phyloP scores from a whole-genome alignment of 306 rosid genomes.

The Fragaria ananassa region DNA sequence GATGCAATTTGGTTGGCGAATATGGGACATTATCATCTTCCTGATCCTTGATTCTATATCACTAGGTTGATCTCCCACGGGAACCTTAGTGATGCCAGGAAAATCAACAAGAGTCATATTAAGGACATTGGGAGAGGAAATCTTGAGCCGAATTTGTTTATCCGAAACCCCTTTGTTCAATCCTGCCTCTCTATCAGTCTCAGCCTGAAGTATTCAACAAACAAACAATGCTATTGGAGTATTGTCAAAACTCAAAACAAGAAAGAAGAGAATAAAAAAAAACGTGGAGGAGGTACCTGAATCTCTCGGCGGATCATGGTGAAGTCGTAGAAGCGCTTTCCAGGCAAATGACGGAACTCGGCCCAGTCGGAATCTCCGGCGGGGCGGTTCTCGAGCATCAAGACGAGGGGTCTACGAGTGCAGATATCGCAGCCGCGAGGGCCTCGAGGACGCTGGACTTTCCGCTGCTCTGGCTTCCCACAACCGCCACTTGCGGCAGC shows the following conservation, averaged over 20 bases:
- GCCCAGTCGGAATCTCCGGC: constrained; percentile 23
- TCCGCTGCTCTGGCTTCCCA: constrained; percentile 44
- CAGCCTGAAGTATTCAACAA: constrained; percentile 21
- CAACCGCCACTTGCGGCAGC: constrained; percentile 38
- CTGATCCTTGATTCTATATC: constrained; percentile 39
- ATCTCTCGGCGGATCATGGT: constrained; percentile 32
- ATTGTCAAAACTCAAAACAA: no score
- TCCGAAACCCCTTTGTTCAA: constrained; percentile 36
- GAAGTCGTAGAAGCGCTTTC: constrained; percentile 35
- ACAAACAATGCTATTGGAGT: no score
- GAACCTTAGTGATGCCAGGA: constrained; percentile 42
- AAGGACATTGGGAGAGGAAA: constrained; percentile 37
- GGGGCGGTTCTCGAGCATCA: constrained; percentile 35
- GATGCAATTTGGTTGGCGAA: constrained; percentile 29
- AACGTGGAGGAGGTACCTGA: constrained; percentile 20
- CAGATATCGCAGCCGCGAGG: constrained; percentile 38
- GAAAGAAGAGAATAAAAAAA: no score
- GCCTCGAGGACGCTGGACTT: constrained; percentile 41
- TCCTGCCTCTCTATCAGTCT: constrained; percentile 39
- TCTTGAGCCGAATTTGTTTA: constrained; percentile 37
- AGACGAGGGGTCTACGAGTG: constrained; percentile 35
- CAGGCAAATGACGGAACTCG: constrained; percentile 41
- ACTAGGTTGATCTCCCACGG: constrained; percentile 46
- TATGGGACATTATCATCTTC: constrained; percentile 35
- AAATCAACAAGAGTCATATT: constrained; percentile 44